A percentile compares a stretch with the other conserved stretches of the same genome.
These are phyloP conservation scores for Xylogone sp. DNA, from an alignment of 2,329 filamentous ascomycete genomes.

Conservation along the genomic window DNA sequence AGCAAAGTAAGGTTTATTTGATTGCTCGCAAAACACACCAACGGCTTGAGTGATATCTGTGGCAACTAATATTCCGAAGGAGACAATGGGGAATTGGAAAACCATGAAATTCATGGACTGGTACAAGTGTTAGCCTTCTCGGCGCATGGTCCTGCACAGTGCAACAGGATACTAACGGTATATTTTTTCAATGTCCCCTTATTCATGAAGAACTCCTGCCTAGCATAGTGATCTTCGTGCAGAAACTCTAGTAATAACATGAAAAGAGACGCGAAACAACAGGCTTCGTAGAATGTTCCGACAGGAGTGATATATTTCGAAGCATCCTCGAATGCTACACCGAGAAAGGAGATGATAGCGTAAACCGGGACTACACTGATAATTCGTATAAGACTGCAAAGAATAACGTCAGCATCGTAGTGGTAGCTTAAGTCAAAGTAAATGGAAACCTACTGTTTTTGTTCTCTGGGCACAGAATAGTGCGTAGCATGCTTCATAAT, in stretches of 20 bases:
- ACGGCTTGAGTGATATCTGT: conserved; percentile 28
- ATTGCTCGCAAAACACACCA: conserved; percentile 27
- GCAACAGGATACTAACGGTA: conserved; percentile 20
- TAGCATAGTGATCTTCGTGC: conserved; percentile 28
- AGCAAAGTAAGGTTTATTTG: conserved; percentile 28
- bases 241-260: conserved; percentile 40
- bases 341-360: conserved; percentile 34
- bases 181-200: conserved; percentile 15
- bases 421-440: neutral
- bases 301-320: conserved; percentile 37
- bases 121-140: no score
- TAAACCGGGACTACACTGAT: conserved; percentile 37
- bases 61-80: conserved; percentile 22
- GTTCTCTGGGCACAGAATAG: conserved; percentile 11
- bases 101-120: conserved; percentile 19
- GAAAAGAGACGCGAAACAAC: conserved; percentile 40
- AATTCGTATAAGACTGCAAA: conserved; percentile 34
- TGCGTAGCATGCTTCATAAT: conserved; percentile 12
- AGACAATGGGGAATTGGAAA: conserved; percentile 37
- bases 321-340: conserved; percentile 32
- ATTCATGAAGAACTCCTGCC: conserved; percentile 33
- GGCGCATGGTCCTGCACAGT: neutral
- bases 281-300: conserved; percentile 32
- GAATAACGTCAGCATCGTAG: no score
- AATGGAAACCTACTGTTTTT: conserved; percentile 12